Evolutionary conservation across 805 yeast species (phyloP), one percentile per base, ranked within the genome.

Genomic region (Suhomyces canberraensis): DNA sequence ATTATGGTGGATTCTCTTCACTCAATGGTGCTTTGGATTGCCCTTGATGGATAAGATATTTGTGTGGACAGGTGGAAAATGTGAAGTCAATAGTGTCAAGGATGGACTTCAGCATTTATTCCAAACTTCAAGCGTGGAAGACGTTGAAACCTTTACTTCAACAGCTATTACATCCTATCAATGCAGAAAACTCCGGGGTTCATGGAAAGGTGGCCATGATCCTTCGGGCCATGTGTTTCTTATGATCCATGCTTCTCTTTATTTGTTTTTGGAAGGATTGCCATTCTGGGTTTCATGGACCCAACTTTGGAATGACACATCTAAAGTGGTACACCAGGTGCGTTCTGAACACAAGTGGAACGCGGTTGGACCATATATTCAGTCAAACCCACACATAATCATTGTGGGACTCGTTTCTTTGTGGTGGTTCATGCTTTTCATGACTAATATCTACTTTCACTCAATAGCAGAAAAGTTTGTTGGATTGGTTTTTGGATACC

Each of bases 181-280:
- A 13, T 69, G 74, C 50, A 51, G 69, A 16, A 45, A 46, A 27
- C 40, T 65, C 75, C 93, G 56, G 60, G 93, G 56, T 35, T 54
- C 42, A 19, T 75, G 51, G 88, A 80, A 34, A 83, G 98, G 96
- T 0, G 98, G 98, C 0, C 96, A 88, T 54, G 98, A 93, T 63
- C 96, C 98, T 4, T 82, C 91, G 42, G 98, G 98, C 0, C 98
- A 93, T 55, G 82, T 87, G 1, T 93, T 90, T 50, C 57, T 93
- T 28, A 64, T 91, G 30, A 73, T 82, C 4, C 84, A 82, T 40
- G 71, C 86, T 7, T 74, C 82, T 20, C 54, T 82, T 37, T 75
- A 84, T 39, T 52, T 91, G 45, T 66, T 84, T 52, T 78, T 78
- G 38, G 96, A 90, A 54, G 54, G 77, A 6, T 41, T 69, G 16